phyloP scores from a whole-genome alignment of 2,329 filamentous ascomycete genomes.

The Didymella segeticola region DNA sequence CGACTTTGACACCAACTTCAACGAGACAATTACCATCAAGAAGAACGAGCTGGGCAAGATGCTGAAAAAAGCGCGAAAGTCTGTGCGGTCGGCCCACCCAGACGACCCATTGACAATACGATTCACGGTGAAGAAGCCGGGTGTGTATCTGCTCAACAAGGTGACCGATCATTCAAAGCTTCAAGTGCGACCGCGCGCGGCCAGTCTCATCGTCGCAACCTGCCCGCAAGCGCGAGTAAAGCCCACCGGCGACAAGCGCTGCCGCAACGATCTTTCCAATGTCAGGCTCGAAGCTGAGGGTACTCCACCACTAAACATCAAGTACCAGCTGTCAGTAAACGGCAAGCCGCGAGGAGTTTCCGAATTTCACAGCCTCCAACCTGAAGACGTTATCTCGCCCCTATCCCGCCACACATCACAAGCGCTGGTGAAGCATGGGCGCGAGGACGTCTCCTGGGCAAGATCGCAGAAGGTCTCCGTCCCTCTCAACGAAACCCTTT shows the following conservation, averaged over 20 bases:
- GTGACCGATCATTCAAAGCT: constrained; percentile 94
- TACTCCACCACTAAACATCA: constrained; percentile 88
- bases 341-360: constrained; percentile 82
- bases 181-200: constrained; percentile 78
- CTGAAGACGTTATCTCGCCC: constrained; percentile 82
- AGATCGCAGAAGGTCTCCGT: constrained; percentile 76
- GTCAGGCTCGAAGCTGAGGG: constrained; percentile 83
- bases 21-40: constrained; percentile 80
- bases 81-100: constrained; percentile 55
- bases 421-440: constrained; percentile 62
- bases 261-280: constrained; percentile 86
- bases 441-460: constrained; percentile 81
- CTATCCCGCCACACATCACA: constrained; percentile 67
- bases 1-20: constrained; percentile 79
- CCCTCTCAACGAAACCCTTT: constrained; percentile 88
- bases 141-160: constrained; percentile 82
- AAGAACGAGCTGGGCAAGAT: constrained; percentile 77
- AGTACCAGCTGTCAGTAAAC: constrained; percentile 89
- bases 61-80: constrained; percentile 72
- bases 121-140: constrained; percentile 81
- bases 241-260: constrained; percentile 71
- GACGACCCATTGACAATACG: constrained; percentile 70
- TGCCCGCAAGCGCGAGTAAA: constrained; percentile 83
- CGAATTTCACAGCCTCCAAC: constrained; percentile 86
- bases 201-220: constrained; percentile 81